These are phyloP conservation scores for Sporothrix pallida DNA, from an alignment of 2,329 filamentous ascomycete genomes.

Conservation along the genomic window DNA sequence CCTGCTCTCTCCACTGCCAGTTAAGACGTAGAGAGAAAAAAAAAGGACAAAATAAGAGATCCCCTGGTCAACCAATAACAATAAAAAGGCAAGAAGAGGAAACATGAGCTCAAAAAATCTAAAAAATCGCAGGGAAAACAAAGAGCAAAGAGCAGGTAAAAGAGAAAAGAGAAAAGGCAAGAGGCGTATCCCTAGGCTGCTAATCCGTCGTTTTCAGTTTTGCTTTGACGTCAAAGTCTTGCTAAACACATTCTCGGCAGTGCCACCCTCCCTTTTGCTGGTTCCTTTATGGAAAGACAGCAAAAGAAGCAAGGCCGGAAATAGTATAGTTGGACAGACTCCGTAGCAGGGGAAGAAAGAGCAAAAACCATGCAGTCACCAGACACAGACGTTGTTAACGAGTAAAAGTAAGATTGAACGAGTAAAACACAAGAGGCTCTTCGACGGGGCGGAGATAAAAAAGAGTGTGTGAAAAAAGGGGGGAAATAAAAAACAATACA, in stretches of 20 bases:
- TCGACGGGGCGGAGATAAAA: background rate
- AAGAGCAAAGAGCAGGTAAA: background rate
- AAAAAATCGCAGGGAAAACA: background rate
- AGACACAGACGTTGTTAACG: background rate
- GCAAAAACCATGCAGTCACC: background rate
- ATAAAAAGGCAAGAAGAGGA: background rate
- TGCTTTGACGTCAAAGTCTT: background rate
- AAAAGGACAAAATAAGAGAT: background rate
- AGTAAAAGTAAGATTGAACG: constrained; percentile 4
- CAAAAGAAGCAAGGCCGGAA: too few species aligned
- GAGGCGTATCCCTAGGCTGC: background rate
- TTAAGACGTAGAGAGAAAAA: background rate
- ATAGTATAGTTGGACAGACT: too few species aligned
- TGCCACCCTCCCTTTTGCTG: too few species aligned
- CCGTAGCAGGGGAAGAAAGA: too few species aligned
- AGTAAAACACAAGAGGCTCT: constrained; percentile 2
- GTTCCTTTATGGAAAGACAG: too few species aligned
- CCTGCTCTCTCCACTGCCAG: background rate
- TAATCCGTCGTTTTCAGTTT: background rate
- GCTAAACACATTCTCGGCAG: background rate
- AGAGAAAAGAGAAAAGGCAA: too few species aligned
- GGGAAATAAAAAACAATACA: constrained; percentile 21
- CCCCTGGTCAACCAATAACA: background rate
- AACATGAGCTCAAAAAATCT: background rate
- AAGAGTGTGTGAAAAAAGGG: background rate